Percentiles rank a stretch among this genome's conserved stretches.
These are phyloP conservation scores for Phaeomoniella chlamydospora DNA, from an alignment of 2,329 filamentous ascomycete genomes.

Conservation along the genomic window DNA sequence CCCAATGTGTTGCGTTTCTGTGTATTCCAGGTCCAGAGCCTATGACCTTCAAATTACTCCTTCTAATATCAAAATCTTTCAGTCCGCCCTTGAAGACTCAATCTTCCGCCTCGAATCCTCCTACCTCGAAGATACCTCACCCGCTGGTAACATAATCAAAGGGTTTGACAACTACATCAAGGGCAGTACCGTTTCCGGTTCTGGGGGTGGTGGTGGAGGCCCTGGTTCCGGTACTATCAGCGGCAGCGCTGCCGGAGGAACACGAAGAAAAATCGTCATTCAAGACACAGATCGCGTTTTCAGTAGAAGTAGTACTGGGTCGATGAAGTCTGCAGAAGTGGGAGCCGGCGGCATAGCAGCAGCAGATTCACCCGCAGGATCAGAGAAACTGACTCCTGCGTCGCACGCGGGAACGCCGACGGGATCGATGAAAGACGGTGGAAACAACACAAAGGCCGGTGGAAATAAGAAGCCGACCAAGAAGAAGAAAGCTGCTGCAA, in stretches of 20 bases:
- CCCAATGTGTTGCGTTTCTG: not conserved
- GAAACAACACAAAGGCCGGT: slow-evolving; percentile 17
- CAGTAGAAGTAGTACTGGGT: slow-evolving; percentile 20
- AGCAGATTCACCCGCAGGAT: not conserved
- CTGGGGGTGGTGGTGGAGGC: slow-evolving; percentile 31
- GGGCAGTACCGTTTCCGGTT: slow-evolving; percentile 46
- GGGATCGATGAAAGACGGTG: slow-evolving; percentile 19
- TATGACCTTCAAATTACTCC: not conserved
- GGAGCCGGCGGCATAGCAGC: slow-evolving; percentile 13
- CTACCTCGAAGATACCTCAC: slow-evolving; percentile 80
- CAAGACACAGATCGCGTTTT: slow-evolving; percentile 32
- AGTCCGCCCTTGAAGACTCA: slow-evolving; percentile 57
- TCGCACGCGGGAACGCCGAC: slow-evolving; percentile 30
- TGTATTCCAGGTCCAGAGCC: not conserved
- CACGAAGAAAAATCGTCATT: slow-evolving; percentile 27
- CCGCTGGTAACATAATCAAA: slow-evolving; percentile 83
- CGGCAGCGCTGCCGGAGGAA: slow-evolving; percentile 15
- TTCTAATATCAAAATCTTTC: slow-evolving; percentile 2
- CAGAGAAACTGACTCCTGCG: slow-evolving; percentile 28
- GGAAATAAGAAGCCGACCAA: slow-evolving; percentile 20
- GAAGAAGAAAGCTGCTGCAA: slow-evolving; percentile 15
- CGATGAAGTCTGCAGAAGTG: slow-evolving; percentile 26
- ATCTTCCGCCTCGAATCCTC: slow-evolving; percentile 73
- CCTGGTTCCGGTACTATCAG: slow-evolving; percentile 19
- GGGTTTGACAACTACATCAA: slow-evolving; percentile 99